phyloP scores from a whole-genome alignment of 148 eudicot genomes.

The Dysphania ambrosioides region DNA sequence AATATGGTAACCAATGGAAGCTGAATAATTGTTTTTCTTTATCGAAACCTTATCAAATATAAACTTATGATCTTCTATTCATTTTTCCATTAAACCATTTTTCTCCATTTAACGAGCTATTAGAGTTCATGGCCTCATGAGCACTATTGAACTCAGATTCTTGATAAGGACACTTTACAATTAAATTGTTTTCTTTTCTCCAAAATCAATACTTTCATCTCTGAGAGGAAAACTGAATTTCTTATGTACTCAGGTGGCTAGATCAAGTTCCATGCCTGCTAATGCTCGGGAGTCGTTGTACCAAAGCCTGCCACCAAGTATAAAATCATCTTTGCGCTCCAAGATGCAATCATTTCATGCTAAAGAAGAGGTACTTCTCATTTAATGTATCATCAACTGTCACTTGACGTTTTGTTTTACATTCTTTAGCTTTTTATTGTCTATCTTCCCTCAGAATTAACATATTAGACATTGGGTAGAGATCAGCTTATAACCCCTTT shows the following conservation, averaged over 20 bases:
- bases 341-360: slow-evolving; percentile 56
- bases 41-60: not conserved
- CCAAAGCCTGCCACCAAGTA: slow-evolving; percentile 70
- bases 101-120: not conserved
- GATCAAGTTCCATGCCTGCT: slow-evolving; percentile 54
- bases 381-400: not conserved
- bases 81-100: not conserved
- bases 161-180: not conserved
- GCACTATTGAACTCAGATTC: not conserved
- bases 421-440: not conserved
- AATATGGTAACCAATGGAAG: not conserved
- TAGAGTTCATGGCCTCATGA: not conserved
- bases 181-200: not conserved
- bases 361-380: slow-evolving; percentile 51
- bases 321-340: slow-evolving; percentile 63
- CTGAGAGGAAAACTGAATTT: slow-evolving; percentile 5
- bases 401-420: not conserved
- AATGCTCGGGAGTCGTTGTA: slow-evolving; percentile 64
- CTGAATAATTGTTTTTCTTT: not conserved
- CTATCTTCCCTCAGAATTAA: not conserved
- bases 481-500: not conserved
- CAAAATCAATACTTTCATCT: not conserved
- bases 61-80: not conserved
- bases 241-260: slow-evolving; percentile 54
- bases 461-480: not conserved